Percentiles rank a stretch among this genome's conserved stretches.
Conservation (phyloP, 805 yeast species). For the Myxozyma geophila region DNA sequence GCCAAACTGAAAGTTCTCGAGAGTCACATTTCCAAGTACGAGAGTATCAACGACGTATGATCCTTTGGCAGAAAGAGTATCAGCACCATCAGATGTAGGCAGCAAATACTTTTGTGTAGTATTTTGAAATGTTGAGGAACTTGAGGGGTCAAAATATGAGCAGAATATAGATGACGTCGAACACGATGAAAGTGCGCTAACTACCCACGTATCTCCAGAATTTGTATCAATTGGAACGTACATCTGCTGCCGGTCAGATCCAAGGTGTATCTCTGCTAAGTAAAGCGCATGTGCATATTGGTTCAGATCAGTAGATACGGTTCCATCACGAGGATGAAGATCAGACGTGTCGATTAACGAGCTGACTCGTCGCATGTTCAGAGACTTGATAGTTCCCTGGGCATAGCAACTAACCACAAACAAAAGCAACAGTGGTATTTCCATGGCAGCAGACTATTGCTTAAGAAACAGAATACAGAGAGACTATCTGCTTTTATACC, state of each 20-base stretch:
- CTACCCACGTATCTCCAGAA: conserved; percentile 72
- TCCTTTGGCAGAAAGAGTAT: conserved; percentile 57
- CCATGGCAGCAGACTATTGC: too few relatives aligned
- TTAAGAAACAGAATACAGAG: too few relatives aligned
- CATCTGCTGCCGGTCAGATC: conserved; percentile 60
- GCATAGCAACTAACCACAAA: not conserved
- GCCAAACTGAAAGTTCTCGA: conserved; percentile 67
- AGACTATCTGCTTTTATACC: too few relatives aligned
- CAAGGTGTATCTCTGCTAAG: conserved; percentile 49
- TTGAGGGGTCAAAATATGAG: conserved; percentile 41
- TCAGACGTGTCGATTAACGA: not conserved
- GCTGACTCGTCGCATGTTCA: not conserved
- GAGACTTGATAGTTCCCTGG: not conserved
- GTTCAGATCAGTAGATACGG: not conserved
- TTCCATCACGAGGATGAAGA: not conserved
- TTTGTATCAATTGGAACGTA: conserved; percentile 72
- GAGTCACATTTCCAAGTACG: conserved; percentile 52
- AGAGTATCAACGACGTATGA: conserved; percentile 68
- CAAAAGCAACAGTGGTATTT: not conserved
- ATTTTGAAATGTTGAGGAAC: conserved; percentile 40
- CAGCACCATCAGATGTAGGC: conserved; percentile 53
- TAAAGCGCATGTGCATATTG: conserved; percentile 33
- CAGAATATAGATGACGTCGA: conserved; percentile 44
- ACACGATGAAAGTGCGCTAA: not conserved
- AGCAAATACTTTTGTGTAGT: conserved; percentile 39